Evolutionary conservation across 768 basidiomycete species (phyloP), one percentile per base, ranked within the genome.

Genomic region (Naematelia aurantialba): DNA sequence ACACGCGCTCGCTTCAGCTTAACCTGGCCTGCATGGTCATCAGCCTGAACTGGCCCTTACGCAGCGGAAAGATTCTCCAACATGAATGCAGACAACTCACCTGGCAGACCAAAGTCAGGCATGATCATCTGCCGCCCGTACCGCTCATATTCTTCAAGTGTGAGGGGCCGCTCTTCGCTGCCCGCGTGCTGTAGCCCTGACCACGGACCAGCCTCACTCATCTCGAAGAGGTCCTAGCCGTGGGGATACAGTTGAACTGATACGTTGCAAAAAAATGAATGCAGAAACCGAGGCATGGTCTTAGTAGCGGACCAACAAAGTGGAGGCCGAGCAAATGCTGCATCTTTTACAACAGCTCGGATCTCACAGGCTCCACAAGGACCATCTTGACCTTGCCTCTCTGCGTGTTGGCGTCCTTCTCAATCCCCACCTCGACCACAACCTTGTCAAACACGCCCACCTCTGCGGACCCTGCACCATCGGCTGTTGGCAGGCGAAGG

Each of bases 121-220:
- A 96, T 79, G 58, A 97, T 91, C 92, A 99, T 94, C 74, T 99
- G 94, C 55, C 96, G 82, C 45, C 94, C 92, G 85, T 97, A 98
- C 57, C 93, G 83, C 67, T 81, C 80, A 75, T 94, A 97, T 66
- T 97, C 92, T n/a, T 69, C 68, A 26, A 79, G 62, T 17, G 64
- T 51, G 14, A 79, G 61, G 1, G 73, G 70, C 12, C 52, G 24
- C 30, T 39, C 34, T 8, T 39, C 34, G 34, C 17, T 17, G 8
- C 8, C 17, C 8, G 34, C 8, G 8, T 8, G 17, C 8, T 39
- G 8, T 39, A 17, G 8, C 8, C 34, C 34, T 17, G 34, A 39
- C 34, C 8, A 39, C 8, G 34, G 34, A 17, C 34, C 34, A 8
- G 34, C 34, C 8, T 8, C 8, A 17, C 34, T 39, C 34, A 39